These are phyloP conservation scores for Jaltomata sinuosa DNA, from an alignment of 257 asterid species.

Conservation along the genomic window DNA sequence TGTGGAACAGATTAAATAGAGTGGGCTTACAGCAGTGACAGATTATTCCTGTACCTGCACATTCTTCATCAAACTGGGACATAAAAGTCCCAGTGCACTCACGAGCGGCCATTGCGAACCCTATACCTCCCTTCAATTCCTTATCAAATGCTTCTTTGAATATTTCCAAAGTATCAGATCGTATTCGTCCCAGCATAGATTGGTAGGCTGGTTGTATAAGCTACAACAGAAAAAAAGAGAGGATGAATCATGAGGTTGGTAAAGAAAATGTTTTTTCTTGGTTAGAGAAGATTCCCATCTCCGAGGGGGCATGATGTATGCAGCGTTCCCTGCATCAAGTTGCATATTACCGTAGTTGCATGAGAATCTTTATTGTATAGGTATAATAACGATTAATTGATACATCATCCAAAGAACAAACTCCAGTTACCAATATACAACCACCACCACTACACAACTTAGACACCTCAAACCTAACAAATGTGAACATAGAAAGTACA, in stretches of 20 bases:
- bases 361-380: not conserved
- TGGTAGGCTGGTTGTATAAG: constrained; percentile 95
- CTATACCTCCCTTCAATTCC: constrained; percentile 72
- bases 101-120: constrained; percentile 66
- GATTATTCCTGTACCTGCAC: constrained; percentile 45
- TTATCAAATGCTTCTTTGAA: constrained; percentile 66
- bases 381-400: not conserved
- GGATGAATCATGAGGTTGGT: not conserved
- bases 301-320: not conserved
- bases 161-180: constrained; percentile 58
- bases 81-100: constrained; percentile 45
- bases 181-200: constrained; percentile 88
- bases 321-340: not conserved
- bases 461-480: not conserved
- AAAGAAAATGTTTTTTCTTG: not conserved
- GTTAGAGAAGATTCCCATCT: not conserved
- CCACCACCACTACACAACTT: not conserved
- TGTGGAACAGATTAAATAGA: not conserved
- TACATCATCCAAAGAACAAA: not conserved
- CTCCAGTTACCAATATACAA: not conserved
- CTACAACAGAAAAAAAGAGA: constrained; percentile 26
- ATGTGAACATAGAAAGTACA: not conserved
- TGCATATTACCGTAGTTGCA: not conserved
- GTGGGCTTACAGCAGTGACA: not conserved
- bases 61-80: constrained; percentile 62